phyloP scores from a whole-genome alignment of 2,329 filamentous ascomycete species.

The Cladophialophora bantiana region DNA sequence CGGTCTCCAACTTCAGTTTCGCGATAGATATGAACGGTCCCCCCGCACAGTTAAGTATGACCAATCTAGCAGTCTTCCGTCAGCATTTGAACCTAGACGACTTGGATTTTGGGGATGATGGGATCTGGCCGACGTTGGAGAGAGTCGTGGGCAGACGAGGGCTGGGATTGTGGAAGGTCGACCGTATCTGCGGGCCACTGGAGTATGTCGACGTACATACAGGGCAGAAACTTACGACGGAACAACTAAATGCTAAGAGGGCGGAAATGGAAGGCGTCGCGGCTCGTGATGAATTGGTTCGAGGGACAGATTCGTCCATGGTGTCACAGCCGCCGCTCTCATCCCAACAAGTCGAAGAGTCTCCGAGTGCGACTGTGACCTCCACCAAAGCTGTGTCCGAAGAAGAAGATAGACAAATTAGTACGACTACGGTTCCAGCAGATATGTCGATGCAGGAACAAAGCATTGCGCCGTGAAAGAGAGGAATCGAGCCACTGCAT shows the following conservation, averaged over 20 bases:
- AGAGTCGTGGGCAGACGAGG: conserved; percentile 58
- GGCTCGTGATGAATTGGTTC: not conserved
- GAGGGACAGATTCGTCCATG: conserved; percentile 2
- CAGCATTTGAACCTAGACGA: conserved; percentile 61
- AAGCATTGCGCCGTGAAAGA: not conserved
- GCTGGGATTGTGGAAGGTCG: conserved; percentile 57
- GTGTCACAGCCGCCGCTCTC: not conserved
- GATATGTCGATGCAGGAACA: conserved; percentile 3
- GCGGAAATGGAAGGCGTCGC: not conserved
- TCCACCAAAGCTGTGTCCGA: not conserved
- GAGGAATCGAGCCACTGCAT: not conserved
- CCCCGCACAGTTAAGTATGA: conserved; percentile 34
- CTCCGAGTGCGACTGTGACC: not conserved
- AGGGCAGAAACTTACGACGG: not conserved
- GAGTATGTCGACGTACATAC: conserved; percentile 27
- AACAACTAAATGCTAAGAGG: not conserved
- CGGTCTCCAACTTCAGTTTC: conserved; percentile 38
- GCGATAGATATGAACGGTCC: conserved; percentile 31
- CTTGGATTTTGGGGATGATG: conserved; percentile 59
- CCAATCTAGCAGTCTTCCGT: conserved; percentile 51
- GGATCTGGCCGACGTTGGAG: conserved; percentile 52
- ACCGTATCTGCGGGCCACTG: conserved; percentile 40
- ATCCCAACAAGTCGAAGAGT: not conserved
- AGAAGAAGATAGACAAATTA: not conserved
- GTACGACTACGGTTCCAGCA: conserved; percentile 14